Evolutionary conservation across 257 asterid genomes (phyloP).

Genomic region (Knoxia roxburghii): DNA sequence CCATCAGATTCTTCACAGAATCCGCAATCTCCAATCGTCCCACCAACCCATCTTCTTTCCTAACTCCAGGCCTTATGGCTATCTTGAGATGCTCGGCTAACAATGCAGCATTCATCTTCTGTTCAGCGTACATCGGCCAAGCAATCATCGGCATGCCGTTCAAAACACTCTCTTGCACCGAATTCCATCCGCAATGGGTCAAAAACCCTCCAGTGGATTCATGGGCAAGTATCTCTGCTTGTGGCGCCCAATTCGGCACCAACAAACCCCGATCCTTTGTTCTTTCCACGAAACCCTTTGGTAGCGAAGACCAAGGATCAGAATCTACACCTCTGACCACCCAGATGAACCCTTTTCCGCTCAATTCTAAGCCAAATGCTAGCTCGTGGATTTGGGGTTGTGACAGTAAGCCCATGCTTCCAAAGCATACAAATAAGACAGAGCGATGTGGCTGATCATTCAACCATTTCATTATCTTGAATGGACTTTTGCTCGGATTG

Average conservation of each 20-base stretch:
- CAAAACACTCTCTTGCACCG: conserved; percentile 5
- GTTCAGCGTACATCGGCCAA: conserved; percentile 28
- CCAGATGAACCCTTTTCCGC: conserved; percentile 56
- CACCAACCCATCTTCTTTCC: conserved; percentile 7
- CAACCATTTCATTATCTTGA: conserved; percentile 19
- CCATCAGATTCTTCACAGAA: conserved; percentile 20
- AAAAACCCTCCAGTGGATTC: conserved; percentile 10
- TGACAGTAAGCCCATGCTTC: conserved; percentile 25
- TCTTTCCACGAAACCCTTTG: conserved; percentile 21
- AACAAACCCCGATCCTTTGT: conserved; percentile 16
- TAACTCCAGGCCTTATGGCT: conserved; percentile 5
- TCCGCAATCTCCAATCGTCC: conserved; percentile 8
- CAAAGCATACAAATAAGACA: conserved; percentile 19
- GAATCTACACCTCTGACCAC: conserved; percentile 41
- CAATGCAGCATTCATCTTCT: conserved; percentile 16
- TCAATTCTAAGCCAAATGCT: conserved; percentile 47
- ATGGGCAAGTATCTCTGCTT: conserved; percentile 17
- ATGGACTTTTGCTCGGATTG: not conserved
- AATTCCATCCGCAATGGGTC: conserved; percentile 33
- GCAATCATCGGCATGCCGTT: conserved; percentile 20
- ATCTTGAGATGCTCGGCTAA: conserved; percentile 12
- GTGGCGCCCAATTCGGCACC: conserved; percentile 27
- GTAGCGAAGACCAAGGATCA: conserved; percentile 17
- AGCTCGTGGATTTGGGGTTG: conserved; percentile 30
- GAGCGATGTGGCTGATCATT: conserved; percentile 21